These are phyloP conservation scores for Rhodosporidiobolus odoratus DNA, from an alignment of 768 basidiomycete species.

Conservation along the genomic window DNA sequence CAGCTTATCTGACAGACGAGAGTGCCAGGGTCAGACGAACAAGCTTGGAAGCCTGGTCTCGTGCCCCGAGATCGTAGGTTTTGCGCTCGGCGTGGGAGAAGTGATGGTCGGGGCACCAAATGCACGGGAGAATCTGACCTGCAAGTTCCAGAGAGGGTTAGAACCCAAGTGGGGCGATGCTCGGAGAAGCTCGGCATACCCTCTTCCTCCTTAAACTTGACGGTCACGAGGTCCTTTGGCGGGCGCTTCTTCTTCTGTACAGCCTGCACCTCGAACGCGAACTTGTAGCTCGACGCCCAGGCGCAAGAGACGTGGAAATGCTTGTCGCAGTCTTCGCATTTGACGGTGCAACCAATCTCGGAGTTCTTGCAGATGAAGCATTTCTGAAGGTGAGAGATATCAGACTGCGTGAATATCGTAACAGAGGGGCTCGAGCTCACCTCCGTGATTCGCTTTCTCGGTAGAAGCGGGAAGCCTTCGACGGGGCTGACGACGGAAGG, in stretches of 20 bases:
- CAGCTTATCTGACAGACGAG: neutral
- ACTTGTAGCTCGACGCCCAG: constrained; percentile 73
- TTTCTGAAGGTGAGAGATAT: constrained; percentile 52
- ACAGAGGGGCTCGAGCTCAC: neutral
- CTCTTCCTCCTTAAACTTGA: constrained; percentile 32
- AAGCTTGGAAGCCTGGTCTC: constrained; percentile 68
- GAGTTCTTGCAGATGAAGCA: constrained; percentile 68
- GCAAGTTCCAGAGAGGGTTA: constrained; percentile 53
- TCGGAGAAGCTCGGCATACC: constrained; percentile 1
- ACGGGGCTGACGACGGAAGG: constrained; percentile 66
- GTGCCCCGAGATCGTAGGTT: constrained; percentile 78
- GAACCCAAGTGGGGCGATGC: neutral
- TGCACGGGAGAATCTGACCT: constrained; percentile 70
- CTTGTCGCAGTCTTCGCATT: constrained; percentile 72
- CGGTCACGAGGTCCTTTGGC: constrained; percentile 14
- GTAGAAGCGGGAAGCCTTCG: constrained; percentile 75
- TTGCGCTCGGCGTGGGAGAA: constrained; percentile 57
- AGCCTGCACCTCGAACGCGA: constrained; percentile 87
- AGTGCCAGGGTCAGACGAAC: constrained; percentile 51
- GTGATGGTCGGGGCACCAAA: constrained; percentile 72
- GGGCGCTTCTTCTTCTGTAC: constrained; percentile 52
- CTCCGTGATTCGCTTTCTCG: constrained; percentile 38
- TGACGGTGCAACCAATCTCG: constrained; percentile 68
- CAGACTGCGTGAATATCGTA: neutral
- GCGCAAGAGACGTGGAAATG: constrained; percentile 87